These are phyloP conservation scores for Imleria badia DNA, from an alignment of 768 basidiomycete genomes.

Conservation along the genomic window DNA sequence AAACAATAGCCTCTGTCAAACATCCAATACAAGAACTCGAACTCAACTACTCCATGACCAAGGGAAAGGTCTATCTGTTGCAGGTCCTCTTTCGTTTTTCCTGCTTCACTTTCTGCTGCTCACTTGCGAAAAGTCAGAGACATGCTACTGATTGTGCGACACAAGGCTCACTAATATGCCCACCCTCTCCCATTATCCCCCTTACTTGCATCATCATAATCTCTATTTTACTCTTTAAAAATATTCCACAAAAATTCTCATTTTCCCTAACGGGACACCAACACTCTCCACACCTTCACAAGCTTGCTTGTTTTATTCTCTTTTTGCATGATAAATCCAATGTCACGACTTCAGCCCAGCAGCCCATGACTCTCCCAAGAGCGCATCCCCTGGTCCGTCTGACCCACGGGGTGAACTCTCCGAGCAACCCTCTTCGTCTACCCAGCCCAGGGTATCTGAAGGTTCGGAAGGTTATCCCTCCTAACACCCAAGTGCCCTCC, in stretches of 20 bases:
- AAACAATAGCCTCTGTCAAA: slow-evolving; percentile 78
- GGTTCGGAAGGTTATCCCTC: slow-evolving; percentile 73
- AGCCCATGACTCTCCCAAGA: slow-evolving; percentile 32
- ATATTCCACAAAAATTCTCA: slow-evolving; percentile 10
- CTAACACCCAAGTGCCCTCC: slow-evolving; percentile 78
- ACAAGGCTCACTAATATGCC: slow-evolving; percentile 42
- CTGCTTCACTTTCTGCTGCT: slow-evolving; percentile 29
- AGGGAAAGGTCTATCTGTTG: slow-evolving; percentile 81
- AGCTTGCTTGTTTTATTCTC: slow-evolving; percentile 28
- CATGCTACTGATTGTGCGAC: slow-evolving; percentile 44
- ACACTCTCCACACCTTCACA: slow-evolving; percentile 28
- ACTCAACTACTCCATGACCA: slow-evolving; percentile 92
- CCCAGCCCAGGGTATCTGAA: slow-evolving; percentile 37
- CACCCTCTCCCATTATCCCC: slow-evolving; percentile 16
- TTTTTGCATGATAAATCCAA: slow-evolving; percentile 30
- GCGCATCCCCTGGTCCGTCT: slow-evolving; percentile 26
- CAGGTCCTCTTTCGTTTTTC: slow-evolving; percentile 21
- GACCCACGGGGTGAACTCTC: slow-evolving; percentile 31
- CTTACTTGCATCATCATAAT: slow-evolving; percentile 23
- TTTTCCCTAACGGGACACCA: slow-evolving; percentile 35
- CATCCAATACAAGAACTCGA: slow-evolving; percentile 98
- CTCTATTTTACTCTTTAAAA: slow-evolving; percentile 8
- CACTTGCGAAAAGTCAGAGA: slow-evolving; percentile 42
- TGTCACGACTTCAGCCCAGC: slow-evolving; percentile 36
- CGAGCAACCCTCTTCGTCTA: slow-evolving; percentile 36